Base-by-base conservation (phyloP, 179 eudicot genomes). In the Silene noctiflora region DNA sequence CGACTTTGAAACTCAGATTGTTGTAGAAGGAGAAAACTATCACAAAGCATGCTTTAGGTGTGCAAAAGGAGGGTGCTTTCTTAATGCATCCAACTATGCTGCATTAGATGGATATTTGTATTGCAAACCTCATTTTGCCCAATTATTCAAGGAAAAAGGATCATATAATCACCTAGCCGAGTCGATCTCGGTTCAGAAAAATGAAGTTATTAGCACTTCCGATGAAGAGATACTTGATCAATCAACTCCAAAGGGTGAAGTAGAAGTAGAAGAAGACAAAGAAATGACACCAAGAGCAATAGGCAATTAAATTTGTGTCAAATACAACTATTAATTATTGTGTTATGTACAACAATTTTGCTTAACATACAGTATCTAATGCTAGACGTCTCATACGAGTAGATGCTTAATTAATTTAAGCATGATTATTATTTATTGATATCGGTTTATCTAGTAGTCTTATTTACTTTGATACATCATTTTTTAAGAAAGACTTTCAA, bases 121-220 rank as follows among this genome's bases (percentile, higher is more conserved):
- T 66, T 92, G 98, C 88, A 94, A 92, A 76, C 96, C 92, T 10
- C 98, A 94, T 65, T 94, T 94, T 73, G 74, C 89, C 1, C 98
- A 91, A 76, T 68, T 94, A 25, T 94, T 94, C 77, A 92, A 90
- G 68, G 94, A 94, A 77, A 94, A 89, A 70, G 97, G 98, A 12
- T 84, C 87, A 61, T 94, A 94, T 59, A 83, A 25, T 19, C 79
- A 89, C 48, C 86, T 89, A 62, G 83, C 85, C 6, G 86, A 89
- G 74, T 78, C 89, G 4, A 74, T 86, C 31, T 78, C 90, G 0
- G 51, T 78, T 16, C 87, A 83, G 17, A 72, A 76, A 88, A 81
- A 31, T 60, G 77, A 75, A 17, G 39, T 22, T 53, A 1, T 10
- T 10, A 20, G 11, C 19, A 4, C 67, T 42, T 6, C 19, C 0